phyloP scores from a whole-genome alignment of 2,329 filamentous ascomycete genomes.

The Xylariales sp. region DNA sequence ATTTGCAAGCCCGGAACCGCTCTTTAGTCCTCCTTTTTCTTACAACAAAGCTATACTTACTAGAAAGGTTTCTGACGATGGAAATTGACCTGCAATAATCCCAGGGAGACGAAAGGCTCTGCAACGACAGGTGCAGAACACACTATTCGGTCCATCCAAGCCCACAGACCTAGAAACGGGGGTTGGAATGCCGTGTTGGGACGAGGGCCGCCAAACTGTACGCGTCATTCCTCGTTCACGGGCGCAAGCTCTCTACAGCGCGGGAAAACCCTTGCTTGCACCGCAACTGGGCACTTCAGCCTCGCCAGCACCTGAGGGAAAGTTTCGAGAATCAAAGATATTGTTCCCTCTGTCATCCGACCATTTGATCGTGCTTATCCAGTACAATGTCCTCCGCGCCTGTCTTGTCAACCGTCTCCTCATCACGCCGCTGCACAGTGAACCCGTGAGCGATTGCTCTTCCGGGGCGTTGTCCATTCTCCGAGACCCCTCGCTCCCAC shows the following conservation, averaged over 20 bases:
- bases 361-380: slow-evolving; percentile 36
- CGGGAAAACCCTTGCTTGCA: slow-evolving; percentile 24
- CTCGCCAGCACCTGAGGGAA: slow-evolving; percentile 16
- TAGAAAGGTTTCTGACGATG: too few species aligned
- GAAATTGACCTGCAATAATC: too few species aligned
- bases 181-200: slow-evolving; percentile 31
- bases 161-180: slow-evolving; percentile 21
- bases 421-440: slow-evolving; percentile 25
- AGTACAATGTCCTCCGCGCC: slow-evolving; percentile 35
- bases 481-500: slow-evolving; percentile 21
- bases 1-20: too few species aligned
- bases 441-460: too few species aligned
- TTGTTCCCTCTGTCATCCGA: slow-evolving; percentile 34
- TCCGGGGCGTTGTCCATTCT: slow-evolving; percentile 23
- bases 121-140: not conserved
- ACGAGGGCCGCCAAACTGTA: slow-evolving; percentile 24
- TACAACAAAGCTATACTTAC: too few species aligned
- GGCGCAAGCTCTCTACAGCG: slow-evolving; percentile 25
- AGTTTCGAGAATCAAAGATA: slow-evolving; percentile 17
- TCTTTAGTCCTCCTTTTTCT: too few species aligned
- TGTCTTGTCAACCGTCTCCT: slow-evolving; percentile 29
- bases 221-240: slow-evolving; percentile 23
- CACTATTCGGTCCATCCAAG: not conserved
- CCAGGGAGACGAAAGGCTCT: slow-evolving; percentile 12
- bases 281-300: too few species aligned